Evolutionary conservation across 257 asterid genomes (phyloP), one percentile per base, ranked within the genome.

Genomic region (Orobanche coerulescens): DNA sequence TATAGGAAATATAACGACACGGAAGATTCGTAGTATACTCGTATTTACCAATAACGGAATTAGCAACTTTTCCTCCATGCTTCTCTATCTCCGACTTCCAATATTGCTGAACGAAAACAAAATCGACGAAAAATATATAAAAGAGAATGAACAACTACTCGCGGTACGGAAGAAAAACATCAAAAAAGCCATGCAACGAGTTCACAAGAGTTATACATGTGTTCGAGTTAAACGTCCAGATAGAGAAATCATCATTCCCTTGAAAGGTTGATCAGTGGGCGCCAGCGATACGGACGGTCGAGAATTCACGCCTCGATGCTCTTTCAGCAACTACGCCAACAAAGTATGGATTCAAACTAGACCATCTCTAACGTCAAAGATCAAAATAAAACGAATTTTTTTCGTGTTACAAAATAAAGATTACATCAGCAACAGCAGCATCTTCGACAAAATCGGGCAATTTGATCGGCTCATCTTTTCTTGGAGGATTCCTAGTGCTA

Each of bases 81-180:
- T 81, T 86, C 78, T 92, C 94, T 30, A 88, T 88, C 75, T 84
- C 70, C 0, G 82, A 52, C 77, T 78, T 92, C 94, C 95, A 88
- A 61, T 81, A 74, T 84, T 92, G 96, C 98, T 92, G 11, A 20
- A 49, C 57, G 51, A 58, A 26, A 1, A 12, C 2, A 16, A 46
- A 47, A 5, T 15, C 8, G 43, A 8, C 23, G 4, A 13, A 4
- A 56, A 61, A 7, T 13, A 36, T 18, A 11, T 11, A n/a, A n/a
- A n/a, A n/a, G n/a, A n/a, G n/a, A n/a, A n/a, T n/a, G n/a, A n/a
- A n/a, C n/a, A n/a, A n/a, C n/a, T n/a, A n/a, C n/a, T n/a, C n/a
- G n/a, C 1, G 10, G 20, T 46, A 58, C 14, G 8, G 0, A 9
- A 18, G 1, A 2, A 36, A 36, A 6, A 6, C 9, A 34, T 34